Evolutionary conservation across 805 yeast species (phyloP).

Genomic region (Zygotorulaspora chibaensis): DNA sequence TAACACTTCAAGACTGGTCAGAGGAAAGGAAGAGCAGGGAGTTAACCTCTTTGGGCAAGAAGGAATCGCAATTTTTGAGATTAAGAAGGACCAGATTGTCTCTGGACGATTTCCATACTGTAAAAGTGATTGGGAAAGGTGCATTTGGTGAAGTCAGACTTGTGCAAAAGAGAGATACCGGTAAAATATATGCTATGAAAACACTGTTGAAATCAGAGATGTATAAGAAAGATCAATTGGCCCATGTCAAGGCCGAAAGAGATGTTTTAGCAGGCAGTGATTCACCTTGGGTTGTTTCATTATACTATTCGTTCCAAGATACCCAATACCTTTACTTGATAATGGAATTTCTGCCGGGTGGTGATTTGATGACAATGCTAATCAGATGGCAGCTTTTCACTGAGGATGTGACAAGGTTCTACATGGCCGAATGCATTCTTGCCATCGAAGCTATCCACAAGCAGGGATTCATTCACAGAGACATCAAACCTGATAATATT

Average conservation of each 20-base stretch:
- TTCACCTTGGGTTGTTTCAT: conserved; percentile 86
- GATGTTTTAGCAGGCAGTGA: conserved; percentile 91
- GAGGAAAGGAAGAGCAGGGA: conserved; percentile 85
- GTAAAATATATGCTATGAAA: conserved; percentile 90
- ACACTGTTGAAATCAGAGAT: conserved; percentile 85
- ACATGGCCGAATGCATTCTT: conserved; percentile 93
- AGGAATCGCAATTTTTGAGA: conserved; percentile 82
- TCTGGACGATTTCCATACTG: conserved; percentile 80
- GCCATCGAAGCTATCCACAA: conserved; percentile 94
- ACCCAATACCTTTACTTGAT: conserved; percentile 74
- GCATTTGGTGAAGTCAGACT: conserved; percentile 96
- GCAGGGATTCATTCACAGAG: conserved; percentile 92
- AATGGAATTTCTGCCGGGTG: conserved; percentile 94
- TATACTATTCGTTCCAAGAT: conserved; percentile 73
- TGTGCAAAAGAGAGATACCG: conserved; percentile 89
- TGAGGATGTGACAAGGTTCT: conserved; percentile 87
- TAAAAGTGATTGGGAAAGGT: conserved; percentile 90
- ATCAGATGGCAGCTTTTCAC: conserved; percentile 92
- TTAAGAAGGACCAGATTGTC: conserved; percentile 79
- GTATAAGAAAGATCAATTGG: conserved; percentile 90
- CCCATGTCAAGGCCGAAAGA: conserved; percentile 93
- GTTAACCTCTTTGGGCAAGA: conserved; percentile 75
- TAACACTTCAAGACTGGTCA: conserved; percentile 64
- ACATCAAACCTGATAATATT: conserved; percentile 95
- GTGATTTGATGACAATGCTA: conserved; percentile 91